Conservation (phyloP, 75 land plant genomes). For the Pinus tabuliformis region DNA sequence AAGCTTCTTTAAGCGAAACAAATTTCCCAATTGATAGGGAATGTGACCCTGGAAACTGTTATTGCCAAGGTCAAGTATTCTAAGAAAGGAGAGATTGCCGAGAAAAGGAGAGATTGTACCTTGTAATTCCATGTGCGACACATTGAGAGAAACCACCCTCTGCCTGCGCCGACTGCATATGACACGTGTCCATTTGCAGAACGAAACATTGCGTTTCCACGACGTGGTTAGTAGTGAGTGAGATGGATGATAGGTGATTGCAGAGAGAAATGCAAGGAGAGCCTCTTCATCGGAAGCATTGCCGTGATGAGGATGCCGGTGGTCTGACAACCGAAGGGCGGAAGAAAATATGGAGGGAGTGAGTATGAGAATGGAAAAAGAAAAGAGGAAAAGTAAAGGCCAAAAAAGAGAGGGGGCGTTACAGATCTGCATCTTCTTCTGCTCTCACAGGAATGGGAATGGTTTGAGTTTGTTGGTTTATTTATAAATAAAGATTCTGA, state of each 20-base stretch:
- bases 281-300: background rate
- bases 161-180: background rate
- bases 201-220: background rate
- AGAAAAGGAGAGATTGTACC: constrained; percentile 14
- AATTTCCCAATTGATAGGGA: too few relatives aligned
- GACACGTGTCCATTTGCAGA: background rate
- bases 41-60: too few relatives aligned
- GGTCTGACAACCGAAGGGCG: background rate
- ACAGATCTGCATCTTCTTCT: too few relatives aligned
- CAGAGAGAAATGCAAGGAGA: background rate
- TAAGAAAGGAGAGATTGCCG: background rate
- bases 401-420: too few relatives aligned
- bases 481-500: too few relatives aligned
- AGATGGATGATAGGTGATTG: background rate
- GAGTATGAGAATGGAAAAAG: too few relatives aligned
- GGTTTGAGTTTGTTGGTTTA: too few relatives aligned
- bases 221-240: background rate
- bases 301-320: background rate
- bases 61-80: too few relatives aligned
- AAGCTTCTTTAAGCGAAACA: too few relatives aligned
- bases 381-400: too few relatives aligned
- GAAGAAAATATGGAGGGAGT: too few relatives aligned
- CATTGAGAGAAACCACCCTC: constrained; percentile 3
- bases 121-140: constrained; percentile 8
- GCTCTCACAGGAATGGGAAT: too few relatives aligned